Base-by-base conservation (phyloP, 1,284 basidiomycete species). In the Entoloma clypeatum region DNA sequence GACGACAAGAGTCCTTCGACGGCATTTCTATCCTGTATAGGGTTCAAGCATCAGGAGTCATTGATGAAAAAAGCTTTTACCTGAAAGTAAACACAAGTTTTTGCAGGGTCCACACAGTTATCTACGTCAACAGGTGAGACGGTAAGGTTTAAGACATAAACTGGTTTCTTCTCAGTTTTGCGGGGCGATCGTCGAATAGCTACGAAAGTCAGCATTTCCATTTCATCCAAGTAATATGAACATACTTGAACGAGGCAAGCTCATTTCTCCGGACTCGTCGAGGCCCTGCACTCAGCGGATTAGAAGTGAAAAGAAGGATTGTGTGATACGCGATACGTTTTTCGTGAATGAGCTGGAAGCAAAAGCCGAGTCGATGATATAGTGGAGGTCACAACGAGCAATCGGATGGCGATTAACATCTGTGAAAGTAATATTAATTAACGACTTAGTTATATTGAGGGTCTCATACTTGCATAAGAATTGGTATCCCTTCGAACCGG, bases 331-430 rank as follows among this genome's bases (percentile, higher is more conserved):
- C 18, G 10, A 17, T 25, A 86, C 85, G 57, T 83, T 73, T 61
- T 79, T 83, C 13, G 70, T 65, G 58, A 92, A 91, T 4, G 80
- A 71, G 53, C 86, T 89, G 2, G 68, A 60, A 3, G 71, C 60
- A 55, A 94, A 94, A 14, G 68, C 64, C 17, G 63, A 63, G 41
- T 91, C 80, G 46, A 95, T 80, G 23, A 70, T 55, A 7, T 74
- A 73, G 57, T 90, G 85, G 7, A 95, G 62, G 26, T 88, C 85
- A 51, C 82, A 80, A 8, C 60, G 52, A 8, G 76, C 67, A 22
- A 95, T 61, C 2, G 81, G 81, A 54, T 89, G 86, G n/a, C 70
- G 69, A 61, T 96, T 95, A 57, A 95, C 71, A 57, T 87, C 92
- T 94, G 52, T 13, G 19, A n/a, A 23, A 23, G 29, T 18, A 17